Evolutionary conservation across 768 basidiomycete genomes (phyloP), one percentile per base, ranked within the genome.

Genomic region (Tulasnella sp.): DNA sequence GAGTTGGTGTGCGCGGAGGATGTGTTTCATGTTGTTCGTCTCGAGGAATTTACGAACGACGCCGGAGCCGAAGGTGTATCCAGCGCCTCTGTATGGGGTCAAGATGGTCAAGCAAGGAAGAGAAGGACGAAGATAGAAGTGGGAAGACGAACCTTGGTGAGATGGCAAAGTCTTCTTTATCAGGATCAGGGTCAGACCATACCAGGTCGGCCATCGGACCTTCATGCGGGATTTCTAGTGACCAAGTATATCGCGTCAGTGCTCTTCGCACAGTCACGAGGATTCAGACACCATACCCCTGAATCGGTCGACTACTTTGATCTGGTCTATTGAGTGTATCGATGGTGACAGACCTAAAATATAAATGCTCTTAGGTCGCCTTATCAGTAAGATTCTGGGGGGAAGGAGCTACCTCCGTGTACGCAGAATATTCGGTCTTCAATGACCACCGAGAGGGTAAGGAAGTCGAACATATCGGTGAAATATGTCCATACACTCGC

Each of bases 181-280:
- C 96, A 38, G 91, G 83, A 74, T 99, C 96, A 34, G 96, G 96
- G 79, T 99, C 96, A 47, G 94, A 97, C 96, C 96, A 99, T 1
- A 99, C 96, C 27, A 99, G 80, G 78, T 99, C 96, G 11, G 95
- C 95, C 93, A 99, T 98, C 26, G 96, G 95, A 3, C 96, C 96
- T 72, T 99, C 96, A 67, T 98, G 96, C 44, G 96, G 96, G 61
- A 99, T 98, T 77, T 99, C 96, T 93, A 68, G 61, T 60, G 43
- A 64, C 60, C 51, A 38, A 32, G 19, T 41, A 43, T 45, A 23
- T 27, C 15, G 8, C 55, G 29, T 56, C 63, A 58, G 51, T 5
- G 23, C 38, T 23, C 13, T 21, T 38, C 54, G n/a, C 8, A 7
- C 27, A 2, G 21, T n/a, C 10, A 11, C 2, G 23, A n/a, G 13